Percentiles rank a stretch among this genome's conserved stretches.
phyloP scores from a whole-genome alignment of 2,329 filamentous ascomycete species.

The Stagonosporopsis tanaceti region DNA sequence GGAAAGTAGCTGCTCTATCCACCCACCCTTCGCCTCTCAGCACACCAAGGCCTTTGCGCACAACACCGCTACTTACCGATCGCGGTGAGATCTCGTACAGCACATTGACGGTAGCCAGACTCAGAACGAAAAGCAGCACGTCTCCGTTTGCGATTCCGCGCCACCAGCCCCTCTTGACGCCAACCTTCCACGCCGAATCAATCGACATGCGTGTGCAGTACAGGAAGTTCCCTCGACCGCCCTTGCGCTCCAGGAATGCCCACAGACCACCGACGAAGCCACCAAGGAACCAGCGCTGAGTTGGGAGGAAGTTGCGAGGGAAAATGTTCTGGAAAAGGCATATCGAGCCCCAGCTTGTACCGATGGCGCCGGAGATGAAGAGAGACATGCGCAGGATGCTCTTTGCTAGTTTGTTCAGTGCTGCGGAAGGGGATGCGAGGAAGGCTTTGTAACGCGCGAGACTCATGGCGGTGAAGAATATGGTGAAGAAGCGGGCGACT shows the following conservation, averaged over 20 bases:
- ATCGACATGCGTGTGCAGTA: slow-evolving; percentile 81
- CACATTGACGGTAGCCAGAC: slow-evolving; percentile 78
- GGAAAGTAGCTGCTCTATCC: slow-evolving; percentile 61
- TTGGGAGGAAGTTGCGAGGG: slow-evolving; percentile 76
- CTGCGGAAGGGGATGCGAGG: slow-evolving; percentile 72
- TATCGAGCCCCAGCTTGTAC: slow-evolving; percentile 85
- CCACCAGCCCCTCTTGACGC: slow-evolving; percentile 91
- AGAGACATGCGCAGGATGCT: slow-evolving; percentile 77
- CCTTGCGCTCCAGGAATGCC: slow-evolving; percentile 75
- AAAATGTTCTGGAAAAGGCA: slow-evolving; percentile 87
- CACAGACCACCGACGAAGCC: slow-evolving; percentile 87
- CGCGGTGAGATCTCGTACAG: slow-evolving; percentile 77
- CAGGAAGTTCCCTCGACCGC: slow-evolving; percentile 71
- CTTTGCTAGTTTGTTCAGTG: slow-evolving; percentile 71
- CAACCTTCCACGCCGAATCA: slow-evolving; percentile 89
- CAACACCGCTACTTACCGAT: slow-evolving; percentile 70
- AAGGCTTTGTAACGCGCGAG: slow-evolving; percentile 73
- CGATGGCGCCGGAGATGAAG: slow-evolving; percentile 83
- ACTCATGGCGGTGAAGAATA: slow-evolving; percentile 76
- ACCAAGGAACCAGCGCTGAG: slow-evolving; percentile 87
- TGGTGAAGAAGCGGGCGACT: slow-evolving; percentile 77
- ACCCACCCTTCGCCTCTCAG: slow-evolving; percentile 77
- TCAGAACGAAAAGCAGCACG: slow-evolving; percentile 80
- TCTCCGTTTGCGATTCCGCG: slow-evolving; percentile 82
- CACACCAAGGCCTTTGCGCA: slow-evolving; percentile 77